Conservation (phyloP, 2,329 filamentous ascomycete genomes). For the Pyrenochaeta sp. region DNA sequence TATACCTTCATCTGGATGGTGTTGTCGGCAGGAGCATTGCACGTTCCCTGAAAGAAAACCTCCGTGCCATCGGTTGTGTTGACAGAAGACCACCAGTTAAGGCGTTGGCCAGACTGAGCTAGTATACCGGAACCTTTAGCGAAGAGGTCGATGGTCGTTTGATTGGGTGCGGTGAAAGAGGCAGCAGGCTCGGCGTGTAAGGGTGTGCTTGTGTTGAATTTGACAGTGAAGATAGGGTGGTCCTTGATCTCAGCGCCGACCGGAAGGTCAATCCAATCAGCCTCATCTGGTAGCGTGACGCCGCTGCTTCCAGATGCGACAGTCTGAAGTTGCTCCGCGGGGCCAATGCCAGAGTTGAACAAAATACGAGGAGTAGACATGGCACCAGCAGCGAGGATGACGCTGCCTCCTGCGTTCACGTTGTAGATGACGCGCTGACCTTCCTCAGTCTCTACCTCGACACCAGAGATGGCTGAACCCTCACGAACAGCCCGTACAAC, state of each 20-base stretch:
- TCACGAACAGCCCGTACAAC: slow-evolving; percentile 71
- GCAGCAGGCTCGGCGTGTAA: slow-evolving; percentile 30
- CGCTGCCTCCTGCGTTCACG: slow-evolving; percentile 66
- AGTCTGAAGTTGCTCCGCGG: slow-evolving; percentile 56
- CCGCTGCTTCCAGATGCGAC: slow-evolving; percentile 53
- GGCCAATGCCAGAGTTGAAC: slow-evolving; percentile 74
- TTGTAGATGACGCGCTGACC: slow-evolving; percentile 60
- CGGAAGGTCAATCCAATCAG: slow-evolving; percentile 60
- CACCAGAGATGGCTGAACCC: slow-evolving; percentile 68
- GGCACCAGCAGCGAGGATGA: slow-evolving; percentile 72
- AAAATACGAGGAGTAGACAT: slow-evolving; percentile 75
- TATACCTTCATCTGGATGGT: slow-evolving; percentile 57
- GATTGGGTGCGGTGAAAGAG: slow-evolving; percentile 37
- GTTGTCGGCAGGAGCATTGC: slow-evolving; percentile 50
- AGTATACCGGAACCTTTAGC: slow-evolving; percentile 52
- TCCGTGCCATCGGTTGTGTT: slow-evolving; percentile 52
- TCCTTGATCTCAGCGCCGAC: slow-evolving; percentile 57
- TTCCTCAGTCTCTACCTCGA: slow-evolving; percentile 62
- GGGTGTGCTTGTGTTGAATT: slow-evolving; percentile 37
- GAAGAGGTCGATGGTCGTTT: slow-evolving; percentile 42
- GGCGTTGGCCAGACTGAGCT: slow-evolving; percentile 57
- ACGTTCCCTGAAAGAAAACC: slow-evolving; percentile 56
- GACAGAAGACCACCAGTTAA: slow-evolving; percentile 59
- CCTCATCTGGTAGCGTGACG: slow-evolving; percentile 51
- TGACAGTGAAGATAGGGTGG: slow-evolving; percentile 47